phyloP scores from a whole-genome alignment of 2,329 filamentous ascomycete species.

The Thielaviopsis ethacetica region DNA sequence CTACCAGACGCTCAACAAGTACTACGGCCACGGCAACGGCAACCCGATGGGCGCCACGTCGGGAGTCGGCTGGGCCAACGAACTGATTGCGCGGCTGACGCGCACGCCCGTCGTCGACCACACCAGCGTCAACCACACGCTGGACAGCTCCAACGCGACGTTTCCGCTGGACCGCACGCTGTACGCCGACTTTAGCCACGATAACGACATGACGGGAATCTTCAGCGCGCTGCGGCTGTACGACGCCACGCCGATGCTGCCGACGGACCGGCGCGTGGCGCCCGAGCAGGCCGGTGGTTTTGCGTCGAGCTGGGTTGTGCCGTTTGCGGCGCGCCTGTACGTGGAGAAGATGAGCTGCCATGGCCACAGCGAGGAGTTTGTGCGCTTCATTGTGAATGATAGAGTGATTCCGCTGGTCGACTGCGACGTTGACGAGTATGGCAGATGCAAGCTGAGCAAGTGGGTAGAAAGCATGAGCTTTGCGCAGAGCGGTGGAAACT shows the following conservation, averaged over 20 bases:
- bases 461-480: slow-evolving; percentile 67
- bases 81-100: slow-evolving; percentile 70
- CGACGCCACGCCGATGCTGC: slow-evolving; percentile 42
- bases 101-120: slow-evolving; percentile 49
- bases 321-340: slow-evolving; percentile 68
- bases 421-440: slow-evolving; percentile 53
- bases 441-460: slow-evolving; percentile 49
- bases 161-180: slow-evolving; percentile 56
- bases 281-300: slow-evolving; percentile 46
- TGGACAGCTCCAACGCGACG: slow-evolving; percentile 48
- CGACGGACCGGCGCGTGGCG: slow-evolving; percentile 31
- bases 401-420: slow-evolving; percentile 55
- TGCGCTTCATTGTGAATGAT: slow-evolving; percentile 72
- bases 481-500: slow-evolving; percentile 53
- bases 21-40: slow-evolving; percentile 64
- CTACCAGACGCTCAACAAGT: slow-evolving; percentile 64
- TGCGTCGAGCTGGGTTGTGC: slow-evolving; percentile 62
- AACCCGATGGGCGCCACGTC: slow-evolving; percentile 69
- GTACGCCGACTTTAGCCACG: slow-evolving; percentile 85
- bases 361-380: slow-evolving; percentile 44
- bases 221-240: slow-evolving; percentile 67
- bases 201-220: slow-evolving; percentile 69
- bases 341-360: slow-evolving; percentile 72
- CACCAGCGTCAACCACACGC: slow-evolving; percentile 62
- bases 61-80: slow-evolving; percentile 76